phyloP scores from a whole-genome alignment of 2,329 filamentous ascomycete species.

The Zopfia rhizophila region DNA sequence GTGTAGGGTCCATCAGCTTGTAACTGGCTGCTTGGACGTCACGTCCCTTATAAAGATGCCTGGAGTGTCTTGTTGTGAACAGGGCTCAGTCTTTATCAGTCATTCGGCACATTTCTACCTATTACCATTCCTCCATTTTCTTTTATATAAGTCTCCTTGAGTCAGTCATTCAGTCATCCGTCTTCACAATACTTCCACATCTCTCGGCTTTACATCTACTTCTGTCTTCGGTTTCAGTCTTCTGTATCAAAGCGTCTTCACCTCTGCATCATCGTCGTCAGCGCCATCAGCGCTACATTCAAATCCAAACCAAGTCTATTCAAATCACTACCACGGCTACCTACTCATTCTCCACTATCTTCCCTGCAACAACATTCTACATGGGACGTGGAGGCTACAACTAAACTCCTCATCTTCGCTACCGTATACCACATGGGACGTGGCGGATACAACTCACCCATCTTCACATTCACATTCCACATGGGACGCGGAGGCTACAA shows the following conservation, averaged over 20 bases:
- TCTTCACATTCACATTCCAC: conserved; percentile 4
- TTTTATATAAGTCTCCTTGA: conserved; percentile 10
- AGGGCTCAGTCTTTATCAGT: conserved; percentile 20
- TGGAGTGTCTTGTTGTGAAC: conserved; percentile 29
- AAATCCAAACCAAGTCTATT: not conserved
- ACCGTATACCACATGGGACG: conserved; percentile 44
- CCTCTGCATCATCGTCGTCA: conserved; percentile 5
- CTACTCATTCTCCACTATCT: not conserved
- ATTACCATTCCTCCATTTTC: conserved; percentile 2
- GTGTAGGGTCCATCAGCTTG: not conserved
- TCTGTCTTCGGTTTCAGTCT: conserved; percentile 8
- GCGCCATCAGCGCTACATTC: not conserved
- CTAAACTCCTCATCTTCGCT: conserved; percentile 26
- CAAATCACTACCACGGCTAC: not conserved
- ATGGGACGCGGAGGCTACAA: conserved; percentile 58
- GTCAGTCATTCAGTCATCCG: conserved; percentile 19
- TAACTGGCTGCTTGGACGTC: too few species aligned
- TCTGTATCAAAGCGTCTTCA: conserved; percentile 1
- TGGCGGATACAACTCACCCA: conserved; percentile 56
- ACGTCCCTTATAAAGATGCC: conserved; percentile 45
- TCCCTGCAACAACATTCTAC: conserved; percentile 6
- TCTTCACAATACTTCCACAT: not conserved
- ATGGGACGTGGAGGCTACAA: conserved; percentile 57
- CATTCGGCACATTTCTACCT: conserved; percentile 14
- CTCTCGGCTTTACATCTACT: not conserved